Evolutionary conservation across 805 yeast genomes (phyloP).

Genomic region (Metschnikowia peoriensis): DNA sequence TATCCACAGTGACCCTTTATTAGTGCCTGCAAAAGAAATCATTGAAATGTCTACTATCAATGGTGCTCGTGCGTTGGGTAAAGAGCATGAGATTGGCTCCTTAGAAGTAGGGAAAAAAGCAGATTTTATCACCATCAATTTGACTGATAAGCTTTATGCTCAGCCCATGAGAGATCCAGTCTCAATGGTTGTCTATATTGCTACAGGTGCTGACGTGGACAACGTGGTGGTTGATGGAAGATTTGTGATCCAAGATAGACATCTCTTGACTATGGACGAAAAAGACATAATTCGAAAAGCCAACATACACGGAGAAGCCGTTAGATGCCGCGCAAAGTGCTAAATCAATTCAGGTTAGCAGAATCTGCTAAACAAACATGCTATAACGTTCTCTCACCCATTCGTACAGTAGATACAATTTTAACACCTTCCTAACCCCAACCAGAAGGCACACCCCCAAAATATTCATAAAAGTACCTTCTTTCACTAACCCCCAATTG

Average conservation of each 20-base stretch:
- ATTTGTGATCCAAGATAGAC: slow-evolving; percentile 9
- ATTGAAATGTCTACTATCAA: slow-evolving; percentile 16
- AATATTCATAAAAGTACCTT: background rate
- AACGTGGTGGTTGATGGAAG: slow-evolving; percentile 13
- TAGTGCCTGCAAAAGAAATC: slow-evolving; percentile 13
- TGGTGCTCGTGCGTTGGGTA: slow-evolving; percentile 17
- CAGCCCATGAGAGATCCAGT: slow-evolving; percentile 23
- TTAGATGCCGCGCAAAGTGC: slow-evolving; percentile 12
- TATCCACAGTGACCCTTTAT: slow-evolving; percentile 19
- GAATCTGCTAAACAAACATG: background rate
- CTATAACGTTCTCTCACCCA: background rate
- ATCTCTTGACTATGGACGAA: slow-evolving; percentile 12
- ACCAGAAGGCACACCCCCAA: background rate
- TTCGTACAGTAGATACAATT: background rate
- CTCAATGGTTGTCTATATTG: slow-evolving; percentile 23
- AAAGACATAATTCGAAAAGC: slow-evolving; percentile 11
- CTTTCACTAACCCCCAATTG: slow-evolving; percentile 13
- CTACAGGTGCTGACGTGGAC: slow-evolving; percentile 22
- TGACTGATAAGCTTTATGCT: slow-evolving; percentile 20
- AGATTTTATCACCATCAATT: slow-evolving; percentile 16
- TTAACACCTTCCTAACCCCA: background rate
- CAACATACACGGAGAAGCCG: slow-evolving; percentile 13
- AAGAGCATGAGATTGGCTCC: slow-evolving; percentile 17
- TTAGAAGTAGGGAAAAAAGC: slow-evolving; percentile 16
- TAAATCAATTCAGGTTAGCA: background rate